Evolutionary conservation across 148 eudicot genomes (phyloP).

Genomic region (Cornus controversa): DNA sequence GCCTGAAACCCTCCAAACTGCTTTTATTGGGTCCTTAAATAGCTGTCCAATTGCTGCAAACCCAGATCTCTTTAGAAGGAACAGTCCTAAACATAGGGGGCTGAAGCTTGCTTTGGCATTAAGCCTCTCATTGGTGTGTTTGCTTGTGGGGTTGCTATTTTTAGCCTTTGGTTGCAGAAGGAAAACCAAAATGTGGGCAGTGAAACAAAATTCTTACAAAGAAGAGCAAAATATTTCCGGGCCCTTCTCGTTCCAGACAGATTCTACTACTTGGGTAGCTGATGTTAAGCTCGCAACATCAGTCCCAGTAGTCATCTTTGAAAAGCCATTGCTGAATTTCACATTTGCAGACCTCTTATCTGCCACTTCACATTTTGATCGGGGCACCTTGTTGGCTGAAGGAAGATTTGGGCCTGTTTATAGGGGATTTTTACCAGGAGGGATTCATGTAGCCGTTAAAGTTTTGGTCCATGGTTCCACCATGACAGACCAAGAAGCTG

Average conservation of each 20-base stretch:
- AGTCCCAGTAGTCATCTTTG: conserved; percentile 57
- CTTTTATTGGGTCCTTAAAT: conserved; percentile 49
- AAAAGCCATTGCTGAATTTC: conserved; percentile 64
- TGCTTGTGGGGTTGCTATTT: conserved; percentile 46
- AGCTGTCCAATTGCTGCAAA: conserved; percentile 69
- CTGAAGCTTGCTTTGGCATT: conserved; percentile 51
- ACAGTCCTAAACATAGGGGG: conserved; percentile 35
- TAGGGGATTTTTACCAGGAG: conserved; percentile 49
- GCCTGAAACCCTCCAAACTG: conserved; percentile 30
- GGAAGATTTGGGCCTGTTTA: conserved; percentile 76
- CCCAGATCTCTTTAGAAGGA: conserved; percentile 41
- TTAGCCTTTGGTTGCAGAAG: conserved; percentile 51
- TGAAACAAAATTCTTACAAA: conserved; percentile 38
- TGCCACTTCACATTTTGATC: conserved; percentile 62
- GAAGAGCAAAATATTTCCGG: conserved; percentile 54
- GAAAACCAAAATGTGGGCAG: conserved; percentile 47
- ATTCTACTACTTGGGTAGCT: conserved; percentile 71
- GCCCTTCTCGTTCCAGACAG: conserved; percentile 64
- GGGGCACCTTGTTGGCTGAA: conserved; percentile 56
- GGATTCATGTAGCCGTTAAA: conserved; percentile 57
- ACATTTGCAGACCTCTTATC: conserved; percentile 61
- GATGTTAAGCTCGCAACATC: conserved; percentile 63
- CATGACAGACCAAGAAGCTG: conserved; percentile 65
- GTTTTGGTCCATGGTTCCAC: conserved; percentile 60
- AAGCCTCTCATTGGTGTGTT: conserved; percentile 35